Evolutionary conservation across 352 stramenopile species (phyloP), one percentile per base, ranked within the genome.

Genomic region (Globisporangium megalacanthum): DNA sequence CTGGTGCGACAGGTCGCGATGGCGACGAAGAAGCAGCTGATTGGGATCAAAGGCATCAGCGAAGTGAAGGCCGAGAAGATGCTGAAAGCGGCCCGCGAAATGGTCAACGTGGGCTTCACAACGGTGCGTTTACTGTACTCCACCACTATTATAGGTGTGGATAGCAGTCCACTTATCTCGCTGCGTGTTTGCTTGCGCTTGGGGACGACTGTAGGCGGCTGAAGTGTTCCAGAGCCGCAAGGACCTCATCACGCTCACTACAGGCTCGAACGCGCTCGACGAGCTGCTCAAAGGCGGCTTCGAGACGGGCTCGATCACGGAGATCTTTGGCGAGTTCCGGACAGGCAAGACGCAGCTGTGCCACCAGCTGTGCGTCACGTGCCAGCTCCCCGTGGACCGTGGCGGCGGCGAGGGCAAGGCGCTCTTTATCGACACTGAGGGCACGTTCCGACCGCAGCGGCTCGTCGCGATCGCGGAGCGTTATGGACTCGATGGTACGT

Each of bases 261-360:
- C 97, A 2, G 91, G 89, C 4, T 96, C 82, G 8, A 96, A 86
- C 50, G 88, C 93, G 2, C 67, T 97, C 3, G 89, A 97, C 48
- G 77, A 95, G 54, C 60, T 97, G 41, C 72, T 97, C 8, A 93
- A 92, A 70, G 90, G 97, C 41, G 97, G 97, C 17, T 97, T 99
- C 55, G 97, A 99, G 69, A 99, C 97, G 10, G 95, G 95, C 2
- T 98, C 88, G 17, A 97, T 99, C 57, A 99, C 97, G 0, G 96
- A 99, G 69, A 75, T 99, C 9, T 99, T 99, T 82, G 97, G 97
- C 48, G 97, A 99, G 69, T 99, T 99, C 73, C 88, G 97, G 15
- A 99, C 97, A 15, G 97, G 97, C 37, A 99, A 99, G 74, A 99
- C 97, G 10, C 97, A 99, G 71, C 70, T 99, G 44, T 99, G 97